These are phyloP conservation scores for Moesziomyces sp. DNA, from an alignment of 1,284 basidiomycete species.

Conservation along the genomic window DNA sequence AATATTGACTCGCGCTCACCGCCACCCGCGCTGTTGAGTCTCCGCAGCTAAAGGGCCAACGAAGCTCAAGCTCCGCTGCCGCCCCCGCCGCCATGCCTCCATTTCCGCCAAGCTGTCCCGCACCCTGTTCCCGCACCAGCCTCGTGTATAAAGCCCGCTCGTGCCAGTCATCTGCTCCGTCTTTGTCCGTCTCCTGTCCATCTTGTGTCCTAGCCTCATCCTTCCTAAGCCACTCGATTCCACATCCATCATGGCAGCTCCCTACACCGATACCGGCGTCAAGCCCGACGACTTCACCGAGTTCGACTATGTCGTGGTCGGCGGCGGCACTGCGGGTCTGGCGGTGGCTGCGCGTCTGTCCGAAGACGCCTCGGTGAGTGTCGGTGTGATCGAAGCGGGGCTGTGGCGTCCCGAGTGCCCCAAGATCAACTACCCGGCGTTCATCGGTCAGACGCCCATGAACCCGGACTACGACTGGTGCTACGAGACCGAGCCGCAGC, in stretches of 20 bases:
- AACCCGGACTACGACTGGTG: conserved; percentile 55
- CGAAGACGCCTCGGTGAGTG: conserved; percentile 45
- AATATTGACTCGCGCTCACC: no score
- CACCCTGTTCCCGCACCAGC: no score
- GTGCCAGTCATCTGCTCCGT: no score
- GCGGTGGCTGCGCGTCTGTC: conserved; percentile 51
- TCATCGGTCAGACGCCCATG: conserved; percentile 53
- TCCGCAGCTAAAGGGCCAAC: no score
- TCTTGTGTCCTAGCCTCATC: no score
- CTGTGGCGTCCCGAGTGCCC: conserved; percentile 52
- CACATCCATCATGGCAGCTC: conserved; percentile 8
- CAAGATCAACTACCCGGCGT: conserved; percentile 52
- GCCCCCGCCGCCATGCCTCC: no score
- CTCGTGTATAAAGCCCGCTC: no score
- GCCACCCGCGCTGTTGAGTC: no score
- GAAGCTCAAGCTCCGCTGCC: no score
- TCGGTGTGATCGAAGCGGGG: conserved; percentile 58
- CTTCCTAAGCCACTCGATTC: background rate
- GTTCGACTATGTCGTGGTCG: conserved; percentile 56
- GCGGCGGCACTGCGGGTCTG: conserved; percentile 57
- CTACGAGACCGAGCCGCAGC: conserved; percentile 42
- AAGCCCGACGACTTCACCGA: conserved; percentile 38
- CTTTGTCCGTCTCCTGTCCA: no score
- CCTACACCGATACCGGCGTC: conserved; percentile 48
- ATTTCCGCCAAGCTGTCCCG: no score